Conservation (phyloP, 1,139 yeast species). For the Candida sojae region DNA sequence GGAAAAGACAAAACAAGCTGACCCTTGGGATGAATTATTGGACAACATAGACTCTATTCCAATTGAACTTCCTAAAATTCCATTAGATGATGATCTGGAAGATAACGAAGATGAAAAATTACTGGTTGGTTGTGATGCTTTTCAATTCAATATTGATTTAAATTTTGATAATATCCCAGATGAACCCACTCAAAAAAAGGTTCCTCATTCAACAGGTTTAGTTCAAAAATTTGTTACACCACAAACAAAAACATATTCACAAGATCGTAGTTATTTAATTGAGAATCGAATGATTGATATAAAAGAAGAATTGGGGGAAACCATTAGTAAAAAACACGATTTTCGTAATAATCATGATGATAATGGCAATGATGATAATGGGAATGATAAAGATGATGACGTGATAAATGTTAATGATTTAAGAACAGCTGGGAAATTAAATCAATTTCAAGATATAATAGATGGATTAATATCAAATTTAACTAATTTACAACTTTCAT, state of each 20-base stretch:
- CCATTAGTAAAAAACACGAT: conserved; percentile 15
- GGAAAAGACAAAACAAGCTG: not conserved
- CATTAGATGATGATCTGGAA: conserved; percentile 6
- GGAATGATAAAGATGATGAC: conserved; percentile 18
- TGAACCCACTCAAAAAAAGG: not conserved
- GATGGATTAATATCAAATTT: conserved; percentile 19
- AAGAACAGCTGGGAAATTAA: conserved; percentile 10
- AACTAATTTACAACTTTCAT: conserved; percentile 3
- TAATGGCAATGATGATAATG: conserved; percentile 12
- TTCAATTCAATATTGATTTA: not conserved
- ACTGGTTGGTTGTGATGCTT: not conserved
- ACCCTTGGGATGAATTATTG: conserved; percentile 25
- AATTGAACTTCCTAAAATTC: conserved; percentile 2
- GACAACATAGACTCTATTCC: conserved; percentile 14
- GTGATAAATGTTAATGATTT: conserved; percentile 22
- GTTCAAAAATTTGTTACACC: not conserved
- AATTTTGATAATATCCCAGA: not conserved
- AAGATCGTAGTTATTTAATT: conserved; percentile 23
- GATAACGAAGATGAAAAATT: not conserved
- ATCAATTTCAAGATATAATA: conserved; percentile 16
- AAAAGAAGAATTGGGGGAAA: conserved; percentile 7
- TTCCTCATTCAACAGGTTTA: not conserved
- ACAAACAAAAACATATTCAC: conserved; percentile 19
- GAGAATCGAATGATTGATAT: conserved; percentile 13
- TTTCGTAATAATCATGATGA: conserved; percentile 6